phyloP scores from a whole-genome alignment of 768 basidiomycete species.

The Wakefieldia striispora region DNA sequence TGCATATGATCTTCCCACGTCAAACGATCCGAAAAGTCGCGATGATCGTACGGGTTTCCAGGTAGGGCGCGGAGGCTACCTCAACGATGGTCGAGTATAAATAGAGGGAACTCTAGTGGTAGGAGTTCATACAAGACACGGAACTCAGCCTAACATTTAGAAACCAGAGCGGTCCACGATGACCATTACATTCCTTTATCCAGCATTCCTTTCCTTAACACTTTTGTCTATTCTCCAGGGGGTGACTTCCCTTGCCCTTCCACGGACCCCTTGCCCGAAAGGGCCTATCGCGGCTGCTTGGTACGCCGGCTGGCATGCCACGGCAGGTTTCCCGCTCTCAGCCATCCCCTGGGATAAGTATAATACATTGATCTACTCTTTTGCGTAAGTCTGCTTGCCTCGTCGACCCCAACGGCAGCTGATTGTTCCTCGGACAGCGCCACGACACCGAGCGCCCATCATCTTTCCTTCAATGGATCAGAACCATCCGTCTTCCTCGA shows the following conservation, averaged over 20 bases:
- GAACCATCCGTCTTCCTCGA: constrained; percentile 49
- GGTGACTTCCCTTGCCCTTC: background rate
- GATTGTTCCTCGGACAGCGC: constrained; percentile 18
- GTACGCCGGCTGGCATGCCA: constrained; percentile 68
- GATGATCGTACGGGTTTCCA: too few species aligned
- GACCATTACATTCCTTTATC: background rate
- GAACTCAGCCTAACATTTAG: background rate
- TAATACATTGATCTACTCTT: constrained; percentile 66
- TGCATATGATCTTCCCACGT: too few species aligned
- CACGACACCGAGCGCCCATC: constrained; percentile 33
- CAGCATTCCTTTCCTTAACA: background rate
- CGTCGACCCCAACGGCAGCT: background rate
- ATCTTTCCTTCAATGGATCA: constrained; percentile 37
- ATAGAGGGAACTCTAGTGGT: background rate
- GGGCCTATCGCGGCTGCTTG: constrained; percentile 49
- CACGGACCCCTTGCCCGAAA: background rate
- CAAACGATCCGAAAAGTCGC: too few species aligned
- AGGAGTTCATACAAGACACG: background rate
- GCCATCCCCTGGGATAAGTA: constrained; percentile 70
- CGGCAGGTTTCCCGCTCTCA: constrained; percentile 47
- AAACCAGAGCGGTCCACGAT: background rate
- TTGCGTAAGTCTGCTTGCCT: constrained; percentile 43
- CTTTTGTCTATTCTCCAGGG: constrained; percentile 2
- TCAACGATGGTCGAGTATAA: constrained; percentile 4
- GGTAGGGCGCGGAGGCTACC: too few species aligned